Evolutionary conservation across 345 rosid genomes (phyloP).

Genomic region (Linum usitatissimum): DNA sequence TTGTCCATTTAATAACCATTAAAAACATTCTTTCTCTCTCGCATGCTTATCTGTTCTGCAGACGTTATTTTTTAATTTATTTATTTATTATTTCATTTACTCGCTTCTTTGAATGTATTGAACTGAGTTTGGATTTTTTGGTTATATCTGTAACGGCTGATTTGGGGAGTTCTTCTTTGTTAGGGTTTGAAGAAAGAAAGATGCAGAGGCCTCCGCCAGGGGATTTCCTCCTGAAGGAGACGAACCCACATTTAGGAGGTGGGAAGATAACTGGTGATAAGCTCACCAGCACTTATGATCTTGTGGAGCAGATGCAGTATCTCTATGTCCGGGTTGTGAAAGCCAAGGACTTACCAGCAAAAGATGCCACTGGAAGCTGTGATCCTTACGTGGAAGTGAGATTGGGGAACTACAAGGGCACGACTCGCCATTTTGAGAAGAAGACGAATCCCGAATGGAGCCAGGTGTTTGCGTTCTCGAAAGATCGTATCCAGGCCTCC

Average conservation of each 20-base stretch:
- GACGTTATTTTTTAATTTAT: too few species aligned
- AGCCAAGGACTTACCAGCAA: conserved; percentile 76
- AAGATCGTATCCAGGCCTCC: conserved; percentile 69
- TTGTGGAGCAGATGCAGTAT: conserved; percentile 88
- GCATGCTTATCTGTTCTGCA: too few species aligned
- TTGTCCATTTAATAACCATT: too few species aligned
- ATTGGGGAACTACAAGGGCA: conserved; percentile 83
- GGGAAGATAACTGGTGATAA: conserved; percentile 62
- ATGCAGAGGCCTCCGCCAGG: conserved; percentile 78
- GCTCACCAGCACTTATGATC: conserved; percentile 66
- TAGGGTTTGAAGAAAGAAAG: background rate
- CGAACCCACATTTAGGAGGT: conserved; percentile 77
- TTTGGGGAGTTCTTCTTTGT: too few species aligned
- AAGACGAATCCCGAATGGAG: conserved; percentile 69
- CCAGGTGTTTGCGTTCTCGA: conserved; percentile 90
- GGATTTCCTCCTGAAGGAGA: conserved; percentile 63
- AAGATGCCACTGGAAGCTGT: conserved; percentile 74
- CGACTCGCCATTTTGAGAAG: conserved; percentile 77
- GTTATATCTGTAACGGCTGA: too few species aligned
- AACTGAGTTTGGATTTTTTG: too few species aligned
- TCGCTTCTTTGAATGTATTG: too few species aligned
- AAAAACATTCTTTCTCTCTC: too few species aligned
- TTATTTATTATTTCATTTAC: too few species aligned
- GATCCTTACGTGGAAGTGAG: conserved; percentile 96
- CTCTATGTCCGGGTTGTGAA: conserved; percentile 83